These are phyloP conservation scores for Crithidia bombi DNA, from an alignment of 208 protist genomes.

Conservation along the genomic window DNA sequence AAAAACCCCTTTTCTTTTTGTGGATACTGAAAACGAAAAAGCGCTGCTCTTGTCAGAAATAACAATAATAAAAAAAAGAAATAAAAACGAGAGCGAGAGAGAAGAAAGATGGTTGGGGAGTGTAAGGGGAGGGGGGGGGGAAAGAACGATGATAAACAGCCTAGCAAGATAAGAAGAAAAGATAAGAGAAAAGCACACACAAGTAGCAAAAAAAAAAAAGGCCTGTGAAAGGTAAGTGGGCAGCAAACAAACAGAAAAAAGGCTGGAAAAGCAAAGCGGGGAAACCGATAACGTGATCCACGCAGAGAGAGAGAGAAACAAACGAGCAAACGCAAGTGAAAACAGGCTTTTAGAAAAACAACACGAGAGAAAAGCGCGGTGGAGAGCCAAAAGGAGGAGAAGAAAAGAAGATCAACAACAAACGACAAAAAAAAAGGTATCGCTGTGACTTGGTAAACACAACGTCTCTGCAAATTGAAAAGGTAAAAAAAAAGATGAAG, in stretches of 20 bases:
- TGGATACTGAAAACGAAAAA: conserved; percentile 12
- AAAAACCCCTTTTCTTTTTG: neutral
- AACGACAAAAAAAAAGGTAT: neutral
- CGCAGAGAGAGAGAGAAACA: neutral
- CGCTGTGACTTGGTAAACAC: too few species aligned
- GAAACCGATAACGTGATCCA: too few species aligned
- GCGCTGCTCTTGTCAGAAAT: neutral
- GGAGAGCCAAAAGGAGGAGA: conserved; percentile 3
- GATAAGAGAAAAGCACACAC: neutral
- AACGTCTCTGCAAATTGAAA: too few species aligned
- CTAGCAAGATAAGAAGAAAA: too few species aligned
- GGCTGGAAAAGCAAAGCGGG: neutral
- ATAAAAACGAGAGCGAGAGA: neutral
- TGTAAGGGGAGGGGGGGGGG: too few species aligned
- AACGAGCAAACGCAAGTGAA: neutral
- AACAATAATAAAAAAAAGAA: neutral
- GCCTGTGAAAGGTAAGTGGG: too few species aligned
- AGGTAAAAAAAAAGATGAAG: too few species aligned
- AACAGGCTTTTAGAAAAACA: neutral
- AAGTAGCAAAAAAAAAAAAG: neutral
- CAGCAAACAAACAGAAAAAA: too few species aligned
- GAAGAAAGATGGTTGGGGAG: too few species aligned
- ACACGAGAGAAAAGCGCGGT: too few species aligned
- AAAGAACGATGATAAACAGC: too few species aligned
- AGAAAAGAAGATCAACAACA: neutral